Evolutionary conservation across 345 rosid species (phyloP), one percentile per base, ranked within the genome.

Genomic region (Camelina neglecta): DNA sequence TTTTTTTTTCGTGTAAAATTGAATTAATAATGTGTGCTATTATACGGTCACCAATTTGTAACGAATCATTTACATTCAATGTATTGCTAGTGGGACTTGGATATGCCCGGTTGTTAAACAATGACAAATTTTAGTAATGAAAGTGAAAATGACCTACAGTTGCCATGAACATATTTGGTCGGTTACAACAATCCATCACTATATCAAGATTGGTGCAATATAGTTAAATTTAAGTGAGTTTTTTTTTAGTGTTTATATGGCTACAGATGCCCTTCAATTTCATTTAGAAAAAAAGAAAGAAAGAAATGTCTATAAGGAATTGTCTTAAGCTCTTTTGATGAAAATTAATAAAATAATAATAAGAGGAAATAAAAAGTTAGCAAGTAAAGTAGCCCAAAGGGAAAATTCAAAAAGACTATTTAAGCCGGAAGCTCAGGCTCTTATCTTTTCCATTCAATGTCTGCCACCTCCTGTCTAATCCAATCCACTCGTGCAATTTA

Each of bases 401-500:
- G 15, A 74, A 73, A 74, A 33, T 35, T 57, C 60, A 66, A 74
- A 35, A 66, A 74, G 73, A 24, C 44, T 16, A 24, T 51, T 69
- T 53, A 75, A 75, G 65, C 75, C 41, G 31, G 68, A 75, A 69
- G 39, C 64, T 41, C 56, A 61, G 57, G 57, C 70, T 69, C 39
- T 76, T 42, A 68, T 69, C 70, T 69, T 65, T 60, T 50, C 48
- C 67, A 75, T 49, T 75, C 65, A 60, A 35, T 77, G 80, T 77
- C 80, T 71, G 76, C 76, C 80, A 77, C 76, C 53, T 54, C 24
- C 80, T 54, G 33, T 76, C 75, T 1, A 60, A 63, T 71, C 76
- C 72, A 71, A 63, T 64, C 76, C 80, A 71, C 75, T 77, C 76
- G 72, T 77, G 80, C 80, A 77, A 63, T n/a, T 48, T 66, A 48